Base-by-base conservation (phyloP, 75 land plant species). In the Picea sitchensis region DNA sequence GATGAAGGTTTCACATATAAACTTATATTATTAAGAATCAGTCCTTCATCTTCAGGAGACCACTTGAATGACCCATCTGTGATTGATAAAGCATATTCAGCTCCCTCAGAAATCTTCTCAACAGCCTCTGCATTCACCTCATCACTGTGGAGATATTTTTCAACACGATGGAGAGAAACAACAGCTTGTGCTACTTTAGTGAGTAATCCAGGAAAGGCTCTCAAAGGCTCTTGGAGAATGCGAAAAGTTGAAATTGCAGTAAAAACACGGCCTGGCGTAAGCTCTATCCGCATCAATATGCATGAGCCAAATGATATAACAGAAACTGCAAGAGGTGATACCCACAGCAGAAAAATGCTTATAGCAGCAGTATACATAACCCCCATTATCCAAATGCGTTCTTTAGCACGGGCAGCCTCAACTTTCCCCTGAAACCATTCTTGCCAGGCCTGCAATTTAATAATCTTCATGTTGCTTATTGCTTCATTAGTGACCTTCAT, bases 381-480 rank as follows among this genome's bases (percentile, higher is more conserved):
- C 60, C 72, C 73, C 34, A 79, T 41, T 60, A 86, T 65, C 75
- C 82, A 86, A 31, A 51, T 65, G 65, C 69, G 73, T 76, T 86
- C 88, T 17, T 78, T 31, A 14, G 20, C 73, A 8, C 88, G 77
- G 54, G 67, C 56, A 54, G 62, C 78, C 17, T 83, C 82, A 47
- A 86, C 86, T 30, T 76, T 78, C 36, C 23, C 62, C 5, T 65
- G 76, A 61, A 83, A 86, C 41, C 75, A 58, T 30, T 86, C 82
- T 63, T 86, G 86, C 88, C 88, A 86, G 31, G 82, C 82, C 73
- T 84, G 85, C 36, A 86, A 77, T 77, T 86, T 86, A 75, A 86
- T 86, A 58, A 78, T 86, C 65, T 79, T 86, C 88, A 86, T 86
- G 79, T 82, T 74, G 57, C 81, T 86, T 58, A 86, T 67, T 11